Conservation (phyloP, 768 basidiomycete genomes). For the Daedalea quercina region DNA sequence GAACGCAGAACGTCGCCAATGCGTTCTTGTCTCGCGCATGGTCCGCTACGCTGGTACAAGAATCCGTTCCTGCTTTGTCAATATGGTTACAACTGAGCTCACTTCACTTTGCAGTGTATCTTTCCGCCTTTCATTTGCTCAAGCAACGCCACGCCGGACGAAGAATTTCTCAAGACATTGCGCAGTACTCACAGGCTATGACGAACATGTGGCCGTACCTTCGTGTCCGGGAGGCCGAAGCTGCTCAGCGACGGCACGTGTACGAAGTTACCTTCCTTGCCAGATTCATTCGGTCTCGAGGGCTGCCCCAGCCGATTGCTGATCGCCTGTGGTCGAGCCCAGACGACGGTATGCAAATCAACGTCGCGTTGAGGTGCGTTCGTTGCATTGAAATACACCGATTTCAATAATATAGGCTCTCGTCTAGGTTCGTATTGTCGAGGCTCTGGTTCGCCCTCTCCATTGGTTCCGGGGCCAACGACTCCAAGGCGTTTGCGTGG, state of each 20-base stretch:
- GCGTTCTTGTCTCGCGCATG: constrained; percentile 49
- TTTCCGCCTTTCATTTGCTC: constrained; percentile 51
- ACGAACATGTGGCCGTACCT: constrained; percentile 75
- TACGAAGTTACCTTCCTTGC: constrained; percentile 50
- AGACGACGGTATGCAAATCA: constrained; percentile 50
- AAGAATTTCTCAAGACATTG: constrained; percentile 33
- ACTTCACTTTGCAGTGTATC: constrained; percentile 40
- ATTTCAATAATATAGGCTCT: not conserved
- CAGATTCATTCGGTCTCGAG: constrained; percentile 21
- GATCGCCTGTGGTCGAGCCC: constrained; percentile 51
- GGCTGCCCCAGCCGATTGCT: constrained; percentile 29
- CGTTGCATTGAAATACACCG: not conserved
- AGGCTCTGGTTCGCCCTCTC: constrained; percentile 60
- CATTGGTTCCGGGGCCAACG: constrained; percentile 27
- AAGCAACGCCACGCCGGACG: constrained; percentile 39
- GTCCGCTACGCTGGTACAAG: constrained; percentile 56
- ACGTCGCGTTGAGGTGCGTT: constrained; percentile 48
- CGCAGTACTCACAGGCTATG: constrained; percentile 35
- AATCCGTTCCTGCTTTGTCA: not conserved
- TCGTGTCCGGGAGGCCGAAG: constrained; percentile 40
- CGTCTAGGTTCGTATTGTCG: constrained; percentile 54
- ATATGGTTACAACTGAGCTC: not conserved
- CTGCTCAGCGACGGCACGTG: constrained; percentile 24
- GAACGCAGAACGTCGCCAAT: constrained; percentile 35
- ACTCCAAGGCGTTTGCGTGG: constrained; percentile 28